These are phyloP conservation scores for Neonectria neomacrospora DNA, from an alignment of 2,329 filamentous ascomycete genomes.

Conservation along the genomic window DNA sequence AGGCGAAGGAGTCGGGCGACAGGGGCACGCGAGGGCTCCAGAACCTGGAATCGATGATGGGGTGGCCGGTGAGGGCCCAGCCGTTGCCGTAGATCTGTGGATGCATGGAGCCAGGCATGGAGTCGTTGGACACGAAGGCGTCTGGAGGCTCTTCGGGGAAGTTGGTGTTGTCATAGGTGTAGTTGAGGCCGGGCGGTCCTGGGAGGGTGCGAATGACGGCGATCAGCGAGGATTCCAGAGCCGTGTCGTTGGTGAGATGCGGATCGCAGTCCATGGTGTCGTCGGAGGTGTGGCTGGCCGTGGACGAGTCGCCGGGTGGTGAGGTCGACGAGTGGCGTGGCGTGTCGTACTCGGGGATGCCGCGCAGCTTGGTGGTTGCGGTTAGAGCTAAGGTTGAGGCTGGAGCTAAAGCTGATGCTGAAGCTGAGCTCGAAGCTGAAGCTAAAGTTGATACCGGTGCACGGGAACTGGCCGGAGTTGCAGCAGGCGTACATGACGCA, in stretches of 20 bases:
- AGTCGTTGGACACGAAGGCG: conserved; percentile 5
- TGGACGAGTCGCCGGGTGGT: conserved; percentile 13
- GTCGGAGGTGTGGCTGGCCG: conserved; percentile 18
- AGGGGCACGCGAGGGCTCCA: conserved; percentile 19
- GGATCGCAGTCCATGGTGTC: conserved; percentile 18
- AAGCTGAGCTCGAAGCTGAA: not conserved
- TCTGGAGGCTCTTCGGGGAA: conserved; percentile 18
- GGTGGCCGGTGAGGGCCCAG: conserved; percentile 33
- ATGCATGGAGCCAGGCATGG: conserved; percentile 18
- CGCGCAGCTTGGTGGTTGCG: not conserved
- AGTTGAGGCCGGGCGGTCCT: conserved; percentile 10
- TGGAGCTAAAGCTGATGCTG: not conserved
- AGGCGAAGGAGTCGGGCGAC: conserved; percentile 36
- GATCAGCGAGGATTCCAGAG: conserved; percentile 6
- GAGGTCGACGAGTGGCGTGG: conserved; percentile 11
- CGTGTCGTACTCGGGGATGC: not conserved
- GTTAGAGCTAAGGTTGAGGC: conserved; percentile 1
- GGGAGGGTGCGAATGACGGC: conserved; percentile 15
- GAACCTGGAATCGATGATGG: conserved; percentile 17
- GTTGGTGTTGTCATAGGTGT: not conserved
- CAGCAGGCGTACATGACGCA: not conserved
- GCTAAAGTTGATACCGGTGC: not conserved
- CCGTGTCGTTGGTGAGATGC: conserved; percentile 6
- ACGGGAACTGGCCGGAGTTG: not conserved
- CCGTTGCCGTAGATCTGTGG: conserved; percentile 43